These are phyloP conservation scores for Cyamopsis tetragonoloba DNA, from an alignment of 306 rosid genomes.

Conservation along the genomic window DNA sequence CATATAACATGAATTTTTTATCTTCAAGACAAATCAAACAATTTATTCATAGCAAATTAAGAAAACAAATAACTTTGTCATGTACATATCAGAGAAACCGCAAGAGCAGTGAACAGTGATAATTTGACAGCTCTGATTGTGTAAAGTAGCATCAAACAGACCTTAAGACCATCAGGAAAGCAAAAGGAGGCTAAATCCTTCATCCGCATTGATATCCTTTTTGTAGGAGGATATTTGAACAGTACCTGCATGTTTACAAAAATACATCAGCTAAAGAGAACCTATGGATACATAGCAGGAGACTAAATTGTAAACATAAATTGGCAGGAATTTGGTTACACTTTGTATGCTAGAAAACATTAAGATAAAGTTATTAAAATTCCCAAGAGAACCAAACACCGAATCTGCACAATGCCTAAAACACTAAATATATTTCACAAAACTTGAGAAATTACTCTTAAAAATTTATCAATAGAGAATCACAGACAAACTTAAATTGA, in stretches of 20 bases:
- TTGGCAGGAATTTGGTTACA: neutral
- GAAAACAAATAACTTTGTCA: conserved; percentile 1
- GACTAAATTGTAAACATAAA: conserved; percentile 7
- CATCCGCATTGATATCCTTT: conserved; percentile 58
- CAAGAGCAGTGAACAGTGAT: neutral
- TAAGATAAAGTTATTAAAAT: neutral
- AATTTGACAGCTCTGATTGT: neutral
- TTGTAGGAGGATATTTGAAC: conserved; percentile 86
- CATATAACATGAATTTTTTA: neutral
- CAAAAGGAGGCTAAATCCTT: conserved; percentile 83
- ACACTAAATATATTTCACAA: neutral
- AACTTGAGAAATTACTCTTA: neutral
- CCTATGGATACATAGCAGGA: conserved; percentile 9
- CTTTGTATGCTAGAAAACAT: neutral
- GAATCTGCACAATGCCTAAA: neutral
- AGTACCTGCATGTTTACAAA: conserved; percentile 51
- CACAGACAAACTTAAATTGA: neutral
- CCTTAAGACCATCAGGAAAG: conserved; percentile 89
- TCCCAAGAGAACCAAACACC: conserved; percentile 9
- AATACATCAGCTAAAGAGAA: conserved; percentile 20
- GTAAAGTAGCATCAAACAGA: conserved; percentile 33
- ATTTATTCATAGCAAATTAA: neutral
- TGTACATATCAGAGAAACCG: neutral
- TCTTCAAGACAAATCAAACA: conserved; percentile 13
- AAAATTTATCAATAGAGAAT: neutral